phyloP scores from a whole-genome alignment of 768 basidiomycete genomes.

The Rubroboletus pulcherrimus region DNA sequence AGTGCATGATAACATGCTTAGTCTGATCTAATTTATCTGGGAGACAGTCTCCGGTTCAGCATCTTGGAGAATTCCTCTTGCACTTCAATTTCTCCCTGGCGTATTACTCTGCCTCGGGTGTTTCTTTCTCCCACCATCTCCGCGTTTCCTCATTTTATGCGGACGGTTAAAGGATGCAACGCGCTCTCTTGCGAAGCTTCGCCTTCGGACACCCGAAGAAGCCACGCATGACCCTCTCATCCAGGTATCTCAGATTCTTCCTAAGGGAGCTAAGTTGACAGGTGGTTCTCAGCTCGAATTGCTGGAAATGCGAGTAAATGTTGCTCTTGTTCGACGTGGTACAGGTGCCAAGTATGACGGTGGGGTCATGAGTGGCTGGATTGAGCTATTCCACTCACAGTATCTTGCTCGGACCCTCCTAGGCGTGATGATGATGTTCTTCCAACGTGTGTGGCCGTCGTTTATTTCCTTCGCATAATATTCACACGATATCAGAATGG shows the following conservation, averaged over 20 bases:
- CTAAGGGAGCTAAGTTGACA: background rate
- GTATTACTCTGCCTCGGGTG: slow-evolving; percentile 60
- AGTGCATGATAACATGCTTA: background rate
- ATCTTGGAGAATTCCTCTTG: slow-evolving; percentile 79
- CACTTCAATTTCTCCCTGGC: slow-evolving; percentile 67
- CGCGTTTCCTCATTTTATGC: slow-evolving; percentile 44
- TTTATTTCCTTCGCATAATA: background rate
- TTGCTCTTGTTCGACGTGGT: slow-evolving; percentile 45
- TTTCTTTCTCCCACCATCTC: slow-evolving; percentile 46
- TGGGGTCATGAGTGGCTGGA: slow-evolving; percentile 43
- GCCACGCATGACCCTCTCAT: slow-evolving; percentile 47
- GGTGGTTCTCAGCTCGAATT: slow-evolving; percentile 53
- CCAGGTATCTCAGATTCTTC: slow-evolving; percentile 34
- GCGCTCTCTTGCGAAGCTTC: slow-evolving; percentile 47
- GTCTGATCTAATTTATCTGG: background rate
- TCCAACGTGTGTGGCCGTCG: slow-evolving; percentile 58
- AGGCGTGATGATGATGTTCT: slow-evolving; percentile 74
- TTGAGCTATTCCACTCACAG: slow-evolving; percentile 47
- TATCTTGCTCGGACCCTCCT: slow-evolving; percentile 63
- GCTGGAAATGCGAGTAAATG: slow-evolving; percentile 72
- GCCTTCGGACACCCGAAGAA: slow-evolving; percentile 46
- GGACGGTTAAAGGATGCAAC: slow-evolving; percentile 58
- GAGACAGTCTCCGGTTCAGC: slow-evolving; percentile 51
- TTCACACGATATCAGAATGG: slow-evolving; percentile 54
- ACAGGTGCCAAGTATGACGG: slow-evolving; percentile 17